Conservation (phyloP, 2,329 filamentous ascomycete genomes). For the Elsinoe ampelina region DNA sequence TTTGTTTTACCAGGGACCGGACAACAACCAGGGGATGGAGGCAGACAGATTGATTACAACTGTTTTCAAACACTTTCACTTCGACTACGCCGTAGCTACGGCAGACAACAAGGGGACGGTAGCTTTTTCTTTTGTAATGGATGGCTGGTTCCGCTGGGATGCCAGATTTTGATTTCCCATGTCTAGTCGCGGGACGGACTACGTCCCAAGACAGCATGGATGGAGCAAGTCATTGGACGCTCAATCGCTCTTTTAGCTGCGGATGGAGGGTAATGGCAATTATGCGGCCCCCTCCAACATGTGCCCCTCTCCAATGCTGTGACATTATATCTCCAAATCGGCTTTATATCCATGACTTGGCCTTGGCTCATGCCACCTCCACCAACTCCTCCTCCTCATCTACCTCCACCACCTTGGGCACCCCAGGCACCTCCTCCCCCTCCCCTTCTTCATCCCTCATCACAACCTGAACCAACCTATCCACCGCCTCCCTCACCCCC, state of each 20-base stretch:
- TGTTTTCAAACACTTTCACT: not conserved
- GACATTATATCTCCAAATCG: not conserved
- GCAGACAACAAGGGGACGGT: not conserved
- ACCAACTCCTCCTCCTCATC: conserved; percentile 33
- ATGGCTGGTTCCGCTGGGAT: conserved; percentile 10
- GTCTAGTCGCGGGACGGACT: not conserved
- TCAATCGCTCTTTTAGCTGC: conserved; percentile 8
- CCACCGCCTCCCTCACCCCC: conserved; percentile 71
- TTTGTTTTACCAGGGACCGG: conserved; percentile 4
- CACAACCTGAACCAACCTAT: conserved; percentile 79
- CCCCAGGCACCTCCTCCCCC: conserved; percentile 35
- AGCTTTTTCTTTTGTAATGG: conserved; percentile 6
- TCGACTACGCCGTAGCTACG: conserved; percentile 5
- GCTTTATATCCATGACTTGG: not conserved
- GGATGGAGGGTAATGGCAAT: conserved; percentile 12
- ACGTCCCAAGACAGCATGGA: not conserved
- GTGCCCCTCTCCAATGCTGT: not conserved
- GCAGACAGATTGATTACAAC: not conserved
- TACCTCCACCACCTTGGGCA: conserved; percentile 34
- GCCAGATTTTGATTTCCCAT: conserved; percentile 1
- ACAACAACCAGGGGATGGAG: not conserved
- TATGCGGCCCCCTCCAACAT: not conserved
- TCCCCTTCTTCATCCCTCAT: conserved; percentile 67
- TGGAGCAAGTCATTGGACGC: not conserved
- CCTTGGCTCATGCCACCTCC: conserved; percentile 26